A percentile compares a stretch with the other conserved stretches of the same genome.
These are phyloP conservation scores for Glycine soja DNA, from an alignment of 306 rosid species.

Conservation along the genomic window DNA sequence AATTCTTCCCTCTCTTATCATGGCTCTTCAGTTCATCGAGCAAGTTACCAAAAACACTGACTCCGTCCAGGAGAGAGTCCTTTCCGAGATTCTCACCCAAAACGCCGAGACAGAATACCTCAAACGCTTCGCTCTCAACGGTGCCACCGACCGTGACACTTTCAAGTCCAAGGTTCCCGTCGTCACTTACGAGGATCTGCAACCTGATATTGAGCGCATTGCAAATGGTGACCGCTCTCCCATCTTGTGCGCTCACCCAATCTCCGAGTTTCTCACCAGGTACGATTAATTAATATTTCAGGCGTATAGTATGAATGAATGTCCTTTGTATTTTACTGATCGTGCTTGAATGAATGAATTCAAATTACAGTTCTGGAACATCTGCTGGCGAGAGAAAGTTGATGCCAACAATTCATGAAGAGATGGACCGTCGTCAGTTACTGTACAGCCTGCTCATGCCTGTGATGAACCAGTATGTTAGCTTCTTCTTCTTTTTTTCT, in stretches of 20 bases:
- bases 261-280: slow-evolving; percentile 97
- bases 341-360: not conserved
- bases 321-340: not conserved
- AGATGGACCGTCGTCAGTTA: slow-evolving; percentile 80
- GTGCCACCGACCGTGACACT: slow-evolving; percentile 69
- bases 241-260: slow-evolving; percentile 69
- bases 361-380: slow-evolving; percentile 80
- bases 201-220: slow-evolving; percentile 79
- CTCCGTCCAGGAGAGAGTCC: slow-evolving; percentile 55
- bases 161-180: slow-evolving; percentile 83
- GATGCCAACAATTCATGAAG: slow-evolving; percentile 84
- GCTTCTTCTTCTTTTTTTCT: not conserved
- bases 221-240: slow-evolving; percentile 89
- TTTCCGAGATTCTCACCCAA: slow-evolving; percentile 65
- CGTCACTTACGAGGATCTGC: slow-evolving; percentile 79
- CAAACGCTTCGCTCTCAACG: slow-evolving; percentile 59
- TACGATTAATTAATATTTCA: not conserved
- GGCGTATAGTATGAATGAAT: no score
- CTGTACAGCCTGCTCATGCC: slow-evolving; percentile 90
- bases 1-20: slow-evolving; percentile 4
- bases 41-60: slow-evolving; percentile 71
- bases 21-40: slow-evolving; percentile 77
- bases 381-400: slow-evolving; percentile 92
- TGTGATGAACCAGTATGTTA: slow-evolving; percentile 72
- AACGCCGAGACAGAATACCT: slow-evolving; percentile 81